These are phyloP conservation scores for Eutrema salsugineum DNA, from an alignment of 441 rosid species.

Conservation along the genomic window DNA sequence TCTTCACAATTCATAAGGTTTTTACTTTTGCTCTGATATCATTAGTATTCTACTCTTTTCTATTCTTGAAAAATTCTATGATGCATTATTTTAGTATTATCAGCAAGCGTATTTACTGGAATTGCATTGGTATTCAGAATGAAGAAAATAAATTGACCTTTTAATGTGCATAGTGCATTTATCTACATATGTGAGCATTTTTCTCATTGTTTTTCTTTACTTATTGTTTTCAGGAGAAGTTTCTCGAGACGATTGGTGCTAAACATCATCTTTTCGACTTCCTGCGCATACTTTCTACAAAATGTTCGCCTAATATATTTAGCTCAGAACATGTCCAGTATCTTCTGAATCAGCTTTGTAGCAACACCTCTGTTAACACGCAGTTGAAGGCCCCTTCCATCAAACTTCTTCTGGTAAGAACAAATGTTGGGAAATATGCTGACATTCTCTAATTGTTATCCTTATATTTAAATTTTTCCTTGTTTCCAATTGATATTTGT, in stretches of 20 bases:
- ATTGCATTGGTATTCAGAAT: constrained; percentile 5
- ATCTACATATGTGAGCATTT: constrained; percentile 2
- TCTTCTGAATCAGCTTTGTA: constrained; percentile 57
- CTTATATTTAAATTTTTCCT: background rate
- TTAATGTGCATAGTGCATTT: background rate
- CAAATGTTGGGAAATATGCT: constrained; percentile 8
- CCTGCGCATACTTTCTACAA: constrained; percentile 57
- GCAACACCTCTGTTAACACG: constrained; percentile 32
- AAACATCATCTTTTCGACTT: constrained; percentile 72
- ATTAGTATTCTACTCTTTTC: background rate
- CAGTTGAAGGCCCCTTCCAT: constrained; percentile 50
- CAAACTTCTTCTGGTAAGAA: constrained; percentile 78
- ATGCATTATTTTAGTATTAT: constrained; percentile 9
- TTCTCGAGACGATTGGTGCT: constrained; percentile 64
- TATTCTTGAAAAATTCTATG: background rate
- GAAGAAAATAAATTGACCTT: constrained; percentile 7
- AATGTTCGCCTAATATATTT: constrained; percentile 72
- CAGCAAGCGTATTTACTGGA: constrained; percentile 5
- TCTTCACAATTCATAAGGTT: constrained; percentile 7
- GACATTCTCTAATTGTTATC: constrained; percentile 1
- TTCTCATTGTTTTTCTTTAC: constrained; percentile 7
- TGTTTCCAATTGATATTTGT: background rate
- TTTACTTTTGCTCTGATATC: background rate
- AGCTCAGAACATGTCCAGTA: constrained; percentile 63
- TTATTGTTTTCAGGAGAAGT: constrained; percentile 57